These are phyloP conservation scores for Zygoascus hellenicus DNA, from an alignment of 1,139 yeast species.

Conservation along the genomic window DNA sequence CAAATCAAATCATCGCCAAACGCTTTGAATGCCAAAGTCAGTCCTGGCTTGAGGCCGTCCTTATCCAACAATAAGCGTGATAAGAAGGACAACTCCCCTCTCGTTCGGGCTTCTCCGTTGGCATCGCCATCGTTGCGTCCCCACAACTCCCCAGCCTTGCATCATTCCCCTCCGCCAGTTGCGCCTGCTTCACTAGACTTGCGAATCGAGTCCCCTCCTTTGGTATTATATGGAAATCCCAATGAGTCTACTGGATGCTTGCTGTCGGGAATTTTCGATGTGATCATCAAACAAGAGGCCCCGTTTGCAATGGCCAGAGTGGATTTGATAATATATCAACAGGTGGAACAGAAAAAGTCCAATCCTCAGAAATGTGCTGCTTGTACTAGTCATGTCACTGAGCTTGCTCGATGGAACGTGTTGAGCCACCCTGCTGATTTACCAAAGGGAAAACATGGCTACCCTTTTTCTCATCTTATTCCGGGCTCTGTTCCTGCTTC, in stretches of 20 bases:
- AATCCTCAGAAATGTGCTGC: slow-evolving; percentile 27
- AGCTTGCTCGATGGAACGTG: slow-evolving; percentile 86
- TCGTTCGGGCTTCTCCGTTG: background rate
- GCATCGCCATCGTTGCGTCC: background rate
- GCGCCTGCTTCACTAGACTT: slow-evolving; percentile 42
- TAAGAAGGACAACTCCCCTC: slow-evolving; percentile 3
- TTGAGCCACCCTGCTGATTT: slow-evolving; percentile 52
- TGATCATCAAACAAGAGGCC: slow-evolving; percentile 28
- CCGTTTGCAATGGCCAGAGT: slow-evolving; percentile 48
- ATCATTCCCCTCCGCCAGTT: slow-evolving; percentile 7
- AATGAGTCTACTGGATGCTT: slow-evolving; percentile 80
- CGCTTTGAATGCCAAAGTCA: background rate
- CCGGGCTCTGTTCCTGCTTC: slow-evolving; percentile 93
- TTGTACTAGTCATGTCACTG: slow-evolving; percentile 51
- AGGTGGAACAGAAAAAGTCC: slow-evolving; percentile 36
- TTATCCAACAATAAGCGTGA: slow-evolving; percentile 1
- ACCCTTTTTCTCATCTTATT: slow-evolving; percentile 87
- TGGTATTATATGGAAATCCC: slow-evolving; percentile 74
- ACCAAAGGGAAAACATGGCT: slow-evolving; percentile 64
- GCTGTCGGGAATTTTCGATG: slow-evolving; percentile 59
- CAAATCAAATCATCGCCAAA: slow-evolving; percentile 4
- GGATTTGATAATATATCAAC: slow-evolving; percentile 62
- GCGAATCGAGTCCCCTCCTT: slow-evolving; percentile 83
- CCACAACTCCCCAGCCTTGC: slow-evolving; percentile 3
- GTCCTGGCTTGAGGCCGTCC: slow-evolving; percentile 5